These are phyloP conservation scores for Eucalyptus dawsonii DNA, from an alignment of 345 rosid genomes.

Conservation along the genomic window DNA sequence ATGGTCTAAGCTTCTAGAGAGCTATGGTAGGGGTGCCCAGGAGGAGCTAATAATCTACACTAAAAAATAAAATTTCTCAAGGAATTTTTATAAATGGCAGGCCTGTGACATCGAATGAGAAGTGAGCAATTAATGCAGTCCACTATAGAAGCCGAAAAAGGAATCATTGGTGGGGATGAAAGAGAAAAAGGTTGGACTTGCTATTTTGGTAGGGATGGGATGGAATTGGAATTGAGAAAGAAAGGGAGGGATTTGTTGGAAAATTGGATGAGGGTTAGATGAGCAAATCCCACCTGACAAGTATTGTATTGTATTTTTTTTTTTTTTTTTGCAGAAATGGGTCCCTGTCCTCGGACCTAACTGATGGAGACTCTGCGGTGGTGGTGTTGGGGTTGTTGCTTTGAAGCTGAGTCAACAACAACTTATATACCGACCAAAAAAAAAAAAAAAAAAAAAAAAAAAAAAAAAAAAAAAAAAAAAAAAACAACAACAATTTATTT, in stretches of 20 bases:
- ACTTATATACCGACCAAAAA: neutral
- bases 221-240: neutral
- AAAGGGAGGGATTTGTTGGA: neutral
- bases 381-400: neutral
- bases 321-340: neutral
- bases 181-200: neutral
- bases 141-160: accelerated
- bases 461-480: no score
- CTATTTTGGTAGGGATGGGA: neutral
- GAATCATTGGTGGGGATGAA: neutral
- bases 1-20: neutral
- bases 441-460: no score
- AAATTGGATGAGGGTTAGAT: neutral
- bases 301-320: neutral
- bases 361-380: neutral
- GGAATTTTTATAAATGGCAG: neutral
- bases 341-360: neutral
- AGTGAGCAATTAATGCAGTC: neutral
- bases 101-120: neutral
- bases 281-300: neutral
- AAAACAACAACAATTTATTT: neutral
- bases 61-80: neutral
- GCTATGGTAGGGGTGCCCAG: neutral
- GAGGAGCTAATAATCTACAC: neutral
- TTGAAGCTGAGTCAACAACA: neutral